Base-by-base conservation (phyloP, 148 eudicot species). In the Arbutus unedo region DNA sequence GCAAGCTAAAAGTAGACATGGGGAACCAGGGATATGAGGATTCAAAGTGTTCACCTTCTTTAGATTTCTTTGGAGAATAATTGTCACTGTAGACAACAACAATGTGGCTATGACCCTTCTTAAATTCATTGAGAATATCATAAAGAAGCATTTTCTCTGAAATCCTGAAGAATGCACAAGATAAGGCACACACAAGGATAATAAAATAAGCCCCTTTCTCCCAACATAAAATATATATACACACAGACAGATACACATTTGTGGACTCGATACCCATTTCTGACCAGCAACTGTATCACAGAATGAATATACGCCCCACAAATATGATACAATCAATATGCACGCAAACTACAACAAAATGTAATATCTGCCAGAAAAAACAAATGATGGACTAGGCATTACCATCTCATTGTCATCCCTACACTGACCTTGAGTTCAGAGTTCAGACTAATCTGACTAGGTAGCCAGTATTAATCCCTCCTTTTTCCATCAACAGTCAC, bases 21-120 rank as follows among this genome's bases (percentile, higher is more conserved):
- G 15, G 44, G 45, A 53, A 8, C 38, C 49, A 31, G 10, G 38
- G 10, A 45, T 31, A 10, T 1, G 8, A 18, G 31, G 53, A 76
- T 41, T 73, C 6, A 21, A 73, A 19, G 54, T 56, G 11, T 77
- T 66, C 74, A 85, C 88, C 90, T 64, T 84, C 89, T 85, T 75
- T 82, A 77, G 79, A 53, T 82, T 82, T 85, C 83, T 82, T 81
- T 48, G 86, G 82, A 74, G 82, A 87, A 85, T 88, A 89, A 72
- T 91, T 93, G 86, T 93, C 95, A 86, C 89, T 91, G 86, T 94
- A 94, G 79, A 96, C 98, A 76, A 92, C 99, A 83, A 97, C 98
- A 83, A 96, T 93, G 90, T 96, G 99, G 82, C 99, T 94, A 85
- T 96, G 99, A 78, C 98, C 99, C 85, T 96, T 94, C 88, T 96